phyloP scores from a whole-genome alignment of 345 rosid species.

The Kernera saxatilis region DNA sequence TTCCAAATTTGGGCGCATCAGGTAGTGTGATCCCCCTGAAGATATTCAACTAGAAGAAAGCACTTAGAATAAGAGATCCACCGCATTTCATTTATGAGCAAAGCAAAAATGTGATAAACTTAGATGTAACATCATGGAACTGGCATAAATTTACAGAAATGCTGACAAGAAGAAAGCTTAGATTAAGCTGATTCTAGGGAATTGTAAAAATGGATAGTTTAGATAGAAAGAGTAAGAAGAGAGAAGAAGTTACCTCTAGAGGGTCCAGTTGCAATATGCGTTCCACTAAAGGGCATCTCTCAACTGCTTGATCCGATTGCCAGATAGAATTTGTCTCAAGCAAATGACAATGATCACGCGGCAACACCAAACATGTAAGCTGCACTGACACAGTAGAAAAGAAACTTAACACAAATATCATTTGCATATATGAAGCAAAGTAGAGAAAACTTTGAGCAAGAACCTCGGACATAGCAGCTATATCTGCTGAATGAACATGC shows the following conservation, averaged over 20 bases:
- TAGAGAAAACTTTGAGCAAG: background rate
- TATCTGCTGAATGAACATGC: constrained; percentile 56
- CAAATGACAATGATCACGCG: constrained; percentile 51
- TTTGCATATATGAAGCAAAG: background rate
- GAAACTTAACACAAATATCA: background rate
- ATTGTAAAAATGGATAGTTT: background rate
- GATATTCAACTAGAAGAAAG: constrained; percentile 59
- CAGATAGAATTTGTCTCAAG: constrained; percentile 81
- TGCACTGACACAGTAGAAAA: constrained; percentile 28
- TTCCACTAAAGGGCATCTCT: constrained; percentile 63
- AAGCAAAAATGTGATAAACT: background rate
- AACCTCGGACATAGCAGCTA: constrained; percentile 77
- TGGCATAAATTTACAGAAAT: background rate
- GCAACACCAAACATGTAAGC: constrained; percentile 81
- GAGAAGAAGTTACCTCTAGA: constrained; percentile 50
- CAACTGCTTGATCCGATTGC: constrained; percentile 63
- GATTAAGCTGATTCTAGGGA: background rate
- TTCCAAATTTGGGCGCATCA: constrained; percentile 84
- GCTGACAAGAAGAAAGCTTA: background rate
- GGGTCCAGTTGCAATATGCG: constrained; percentile 83
- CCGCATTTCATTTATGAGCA: background rate
- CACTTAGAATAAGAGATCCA: background rate
- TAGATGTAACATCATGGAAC: background rate
- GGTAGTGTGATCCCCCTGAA: constrained; percentile 85
- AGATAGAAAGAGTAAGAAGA: background rate